Evolutionary conservation across 768 basidiomycete species (phyloP), one percentile per base, ranked within the genome.

Genomic region (Lentinula raphanica): DNA sequence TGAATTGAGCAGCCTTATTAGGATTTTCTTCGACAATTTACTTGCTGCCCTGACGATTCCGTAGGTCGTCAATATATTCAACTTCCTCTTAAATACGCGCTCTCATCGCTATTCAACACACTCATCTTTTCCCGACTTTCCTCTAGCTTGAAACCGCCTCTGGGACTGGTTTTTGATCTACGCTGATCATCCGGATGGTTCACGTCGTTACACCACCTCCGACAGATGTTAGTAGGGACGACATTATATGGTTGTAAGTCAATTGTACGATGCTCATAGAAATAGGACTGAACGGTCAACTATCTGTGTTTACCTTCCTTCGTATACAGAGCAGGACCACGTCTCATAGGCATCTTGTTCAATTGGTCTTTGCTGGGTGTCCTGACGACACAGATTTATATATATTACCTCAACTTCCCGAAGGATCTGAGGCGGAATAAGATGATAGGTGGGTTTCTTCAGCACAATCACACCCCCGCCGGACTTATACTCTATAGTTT

Each of bases 321-420:
- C 19, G 17, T 40, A 5, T n/a, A 23, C 39, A 65, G 62, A 15
- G 59, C 62, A 4, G 60, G 60, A 17, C 62, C 64, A 1, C 62
- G 60, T 19, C 59, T 65, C 11, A 0, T 65, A 7, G 64, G 64
- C 31, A 36, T 65, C 15, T 7, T 62, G 21, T 62, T 63, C 49
- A 65, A 65, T 54, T 65, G 63, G 62, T 35, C 50, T 19, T 38
- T 65, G 21, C 42, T 65, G 11, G 64, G 64, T 12, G 58, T 60
- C 19, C 61, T 65, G 44, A 63, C 62, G 11, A 60, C 57, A 1
- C 64, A 65, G 45, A 59, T 65, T 4, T 65, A 63, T 40, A 54
- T 65, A 21, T 65, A 65, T 46, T 49, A 61, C 28, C 25, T 63
- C 42, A 58, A 53, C 21, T 65, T 63, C 29, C 60, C 64, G 0